phyloP scores from a whole-genome alignment of 1,139 yeast genomes.

The Kodamaea anthophila region DNA sequence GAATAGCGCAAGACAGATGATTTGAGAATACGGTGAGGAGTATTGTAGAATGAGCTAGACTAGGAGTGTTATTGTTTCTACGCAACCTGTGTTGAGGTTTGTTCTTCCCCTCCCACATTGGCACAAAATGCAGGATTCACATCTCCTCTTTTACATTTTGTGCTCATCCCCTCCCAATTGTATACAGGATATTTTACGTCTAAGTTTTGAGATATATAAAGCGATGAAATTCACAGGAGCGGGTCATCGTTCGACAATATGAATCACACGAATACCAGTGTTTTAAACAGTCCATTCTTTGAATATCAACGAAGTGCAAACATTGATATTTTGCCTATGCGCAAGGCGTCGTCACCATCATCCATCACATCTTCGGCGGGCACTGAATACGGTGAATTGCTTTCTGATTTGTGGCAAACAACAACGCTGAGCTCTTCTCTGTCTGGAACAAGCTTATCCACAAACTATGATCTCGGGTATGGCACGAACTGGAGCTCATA shows the following conservation, averaged over 20 bases:
- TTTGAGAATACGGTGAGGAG: background rate
- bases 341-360: conserved; percentile 11
- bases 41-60: no score
- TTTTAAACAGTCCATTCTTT: background rate
- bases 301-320: conserved; percentile 3
- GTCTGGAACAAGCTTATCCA: conserved; percentile 4
- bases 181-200: conserved; percentile 2
- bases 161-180: conserved; percentile 4
- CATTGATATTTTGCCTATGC: conserved; percentile 6
- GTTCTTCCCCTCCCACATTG: conserved; percentile 3
- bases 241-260: background rate
- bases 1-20: no score
- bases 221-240: conserved; percentile 1
- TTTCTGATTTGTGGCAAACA: conserved; percentile 33
- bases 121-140: conserved; percentile 1
- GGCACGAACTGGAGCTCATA: conserved; percentile 8
- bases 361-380: conserved; percentile 19
- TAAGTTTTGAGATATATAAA: conserved; percentile 1
- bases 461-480: background rate
- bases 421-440: conserved; percentile 8
- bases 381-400: conserved; percentile 23
- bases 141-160: conserved; percentile 4
- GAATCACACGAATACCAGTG: background rate
- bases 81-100: conserved; percentile 1
- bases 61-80: no score